These are phyloP conservation scores for Echeveria elegans DNA, from an alignment of 164 flowering plant genomes.

Conservation along the genomic window DNA sequence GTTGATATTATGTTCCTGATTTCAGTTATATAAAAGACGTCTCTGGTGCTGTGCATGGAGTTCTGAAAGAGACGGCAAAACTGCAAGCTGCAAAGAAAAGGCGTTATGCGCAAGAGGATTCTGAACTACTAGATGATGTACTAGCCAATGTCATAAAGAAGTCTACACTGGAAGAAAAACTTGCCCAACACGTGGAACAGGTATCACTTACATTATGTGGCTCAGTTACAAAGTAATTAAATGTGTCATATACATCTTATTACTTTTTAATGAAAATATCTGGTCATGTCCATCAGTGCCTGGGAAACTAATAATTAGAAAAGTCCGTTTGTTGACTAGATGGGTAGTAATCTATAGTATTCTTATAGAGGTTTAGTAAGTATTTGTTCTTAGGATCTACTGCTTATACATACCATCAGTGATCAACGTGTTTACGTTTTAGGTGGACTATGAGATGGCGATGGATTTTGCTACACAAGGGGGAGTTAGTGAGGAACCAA, in stretches of 20 bases:
- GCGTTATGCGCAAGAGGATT: constrained; percentile 45
- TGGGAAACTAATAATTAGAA: not conserved
- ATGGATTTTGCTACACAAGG: constrained; percentile 66
- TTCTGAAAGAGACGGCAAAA: constrained; percentile 53
- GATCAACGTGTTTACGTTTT: constrained; percentile 7
- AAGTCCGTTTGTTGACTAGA: not conserved
- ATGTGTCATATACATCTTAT: not conserved
- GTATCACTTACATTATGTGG: constrained; percentile 32
- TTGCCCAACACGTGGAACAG: constrained; percentile 82
- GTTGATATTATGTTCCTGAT: constrained; percentile 1
- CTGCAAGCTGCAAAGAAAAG: constrained; percentile 45
- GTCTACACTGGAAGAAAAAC: constrained; percentile 59
- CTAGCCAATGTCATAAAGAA: constrained; percentile 41
- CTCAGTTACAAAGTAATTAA: no score
- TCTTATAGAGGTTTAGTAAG: not conserved
- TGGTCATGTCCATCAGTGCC: no score
- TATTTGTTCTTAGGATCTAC: not conserved
- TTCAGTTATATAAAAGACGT: constrained; percentile 80
- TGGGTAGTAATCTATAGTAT: not conserved
- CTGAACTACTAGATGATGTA: constrained; percentile 53
- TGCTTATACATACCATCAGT: no score
- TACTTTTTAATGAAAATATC: no score
- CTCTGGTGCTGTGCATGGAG: constrained; percentile 54
- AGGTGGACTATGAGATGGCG: constrained; percentile 89
- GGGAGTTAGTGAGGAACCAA: constrained; percentile 70